These are phyloP conservation scores for Geotrichum reessii DNA, from an alignment of 1,139 yeast species.

Conservation along the genomic window DNA sequence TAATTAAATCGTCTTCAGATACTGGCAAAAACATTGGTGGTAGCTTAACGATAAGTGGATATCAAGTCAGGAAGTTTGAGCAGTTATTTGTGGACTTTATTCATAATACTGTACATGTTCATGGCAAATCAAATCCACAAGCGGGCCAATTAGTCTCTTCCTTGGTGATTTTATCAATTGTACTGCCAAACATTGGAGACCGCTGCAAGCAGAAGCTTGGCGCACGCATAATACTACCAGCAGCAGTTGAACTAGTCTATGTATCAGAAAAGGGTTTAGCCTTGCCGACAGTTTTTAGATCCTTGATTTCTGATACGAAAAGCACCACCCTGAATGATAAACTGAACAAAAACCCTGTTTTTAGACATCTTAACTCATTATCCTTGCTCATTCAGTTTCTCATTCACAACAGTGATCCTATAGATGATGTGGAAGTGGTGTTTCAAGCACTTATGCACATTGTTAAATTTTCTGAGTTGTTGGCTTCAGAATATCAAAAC, in stretches of 20 bases:
- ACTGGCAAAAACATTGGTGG: slow-evolving; percentile 32
- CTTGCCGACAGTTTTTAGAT: not conserved
- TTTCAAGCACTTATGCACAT: slow-evolving; percentile 13
- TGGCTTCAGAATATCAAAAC: slow-evolving; percentile 14
- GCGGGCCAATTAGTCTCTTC: slow-evolving; percentile 13
- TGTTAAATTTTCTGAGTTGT: slow-evolving; percentile 9
- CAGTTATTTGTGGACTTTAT: slow-evolving; percentile 19
- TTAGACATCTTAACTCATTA: slow-evolving; percentile 22
- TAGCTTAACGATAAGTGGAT: not conserved
- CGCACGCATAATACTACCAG: slow-evolving; percentile 5
- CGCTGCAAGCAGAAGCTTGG: slow-evolving; percentile 1
- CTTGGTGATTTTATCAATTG: slow-evolving; percentile 11
- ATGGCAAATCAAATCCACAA: slow-evolving; percentile 2
- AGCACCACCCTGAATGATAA: not conserved
- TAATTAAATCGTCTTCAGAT: not conserved
- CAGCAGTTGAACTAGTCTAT: slow-evolving; percentile 7
- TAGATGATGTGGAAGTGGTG: slow-evolving; percentile 13
- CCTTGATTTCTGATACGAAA: not conserved
- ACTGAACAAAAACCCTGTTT: slow-evolving; percentile 14
- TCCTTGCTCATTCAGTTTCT: slow-evolving; percentile 22
- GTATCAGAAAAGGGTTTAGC: slow-evolving; percentile 6
- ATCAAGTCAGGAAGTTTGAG: slow-evolving; percentile 17
- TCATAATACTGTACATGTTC: slow-evolving; percentile 13
- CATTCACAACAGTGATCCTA: slow-evolving; percentile 17
- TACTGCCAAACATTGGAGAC: slow-evolving; percentile 14